Percentiles rank a stretch among this genome's conserved stretches.
Conservation (phyloP, 2,329 filamentous ascomycete species). For the Daldinia eschscholtzii region DNA sequence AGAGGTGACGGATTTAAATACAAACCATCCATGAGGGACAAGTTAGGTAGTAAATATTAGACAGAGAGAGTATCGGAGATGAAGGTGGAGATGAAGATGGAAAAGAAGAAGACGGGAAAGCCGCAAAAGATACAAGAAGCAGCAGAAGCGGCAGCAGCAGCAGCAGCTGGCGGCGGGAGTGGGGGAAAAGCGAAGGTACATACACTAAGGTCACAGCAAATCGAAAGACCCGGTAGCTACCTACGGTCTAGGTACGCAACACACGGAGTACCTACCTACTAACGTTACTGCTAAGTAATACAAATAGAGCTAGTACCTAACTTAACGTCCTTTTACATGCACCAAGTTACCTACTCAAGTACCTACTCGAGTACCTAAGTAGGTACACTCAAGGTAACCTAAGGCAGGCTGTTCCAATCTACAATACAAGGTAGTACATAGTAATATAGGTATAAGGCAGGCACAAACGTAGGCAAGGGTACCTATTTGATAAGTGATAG, state of each 20-base stretch:
- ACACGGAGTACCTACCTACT: too few species aligned
- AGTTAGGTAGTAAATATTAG: neutral
- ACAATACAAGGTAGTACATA: neutral
- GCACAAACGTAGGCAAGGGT: constrained; percentile 20
- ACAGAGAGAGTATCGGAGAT: neutral
- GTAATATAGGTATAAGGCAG: constrained; percentile 8
- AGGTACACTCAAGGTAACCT: too few species aligned
- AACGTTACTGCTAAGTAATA: too few species aligned
- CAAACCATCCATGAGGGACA: neutral
- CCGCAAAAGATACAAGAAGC: constrained; percentile 21
- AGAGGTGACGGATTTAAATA: constrained; percentile 1
- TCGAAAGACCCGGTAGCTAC: constrained; percentile 16
- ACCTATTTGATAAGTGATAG: neutral
- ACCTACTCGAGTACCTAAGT: too few species aligned
- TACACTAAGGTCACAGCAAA: neutral
- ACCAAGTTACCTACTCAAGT: too few species aligned
- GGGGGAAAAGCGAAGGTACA: constrained; percentile 22
- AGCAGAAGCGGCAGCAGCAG: too few species aligned
- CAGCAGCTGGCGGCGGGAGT: constrained; percentile 10
- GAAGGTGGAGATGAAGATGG: constrained; percentile 12
- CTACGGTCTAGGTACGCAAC: too few species aligned
- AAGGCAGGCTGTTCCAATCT: too few species aligned
- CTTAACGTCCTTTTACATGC: neutral
- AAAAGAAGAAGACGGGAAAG: constrained; percentile 24
- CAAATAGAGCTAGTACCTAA: too few species aligned